Evolutionary conservation across 1,284 basidiomycete genomes (phyloP).

Genomic region (Ceratobasidium sp.): DNA sequence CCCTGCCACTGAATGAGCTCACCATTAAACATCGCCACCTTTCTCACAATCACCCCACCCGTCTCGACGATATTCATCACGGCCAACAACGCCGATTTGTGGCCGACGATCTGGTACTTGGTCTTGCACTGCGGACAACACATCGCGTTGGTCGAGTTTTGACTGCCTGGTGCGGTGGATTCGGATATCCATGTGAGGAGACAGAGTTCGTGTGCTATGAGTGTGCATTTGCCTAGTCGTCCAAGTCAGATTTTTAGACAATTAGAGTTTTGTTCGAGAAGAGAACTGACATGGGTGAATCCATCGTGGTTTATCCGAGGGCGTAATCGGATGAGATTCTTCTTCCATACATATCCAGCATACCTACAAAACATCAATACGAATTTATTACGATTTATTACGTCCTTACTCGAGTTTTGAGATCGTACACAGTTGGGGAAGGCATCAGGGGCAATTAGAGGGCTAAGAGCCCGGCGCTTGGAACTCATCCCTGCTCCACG

Average conservation of each 20-base stretch:
- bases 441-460: constrained; percentile 9
- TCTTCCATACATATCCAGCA: constrained; percentile 47
- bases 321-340: constrained; percentile 41
- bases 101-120: constrained; percentile 38
- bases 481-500: constrained; percentile 27
- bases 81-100: constrained; percentile 17
- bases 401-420: constrained; percentile 29
- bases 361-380: background rate
- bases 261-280: no score
- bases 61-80: constrained; percentile 36
- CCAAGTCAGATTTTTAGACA: background rate
- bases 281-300: constrained; percentile 29
- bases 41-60: constrained; percentile 30
- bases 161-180: constrained; percentile 35
- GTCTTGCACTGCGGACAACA: constrained; percentile 40
- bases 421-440: constrained; percentile 38
- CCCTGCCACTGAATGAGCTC: background rate
- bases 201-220: constrained; percentile 37
- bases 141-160: constrained; percentile 32
- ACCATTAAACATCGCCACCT: constrained; percentile 45
- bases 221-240: constrained; percentile 38
- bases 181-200: constrained; percentile 45
- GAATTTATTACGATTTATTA: background rate
- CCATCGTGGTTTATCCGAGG: constrained; percentile 43
- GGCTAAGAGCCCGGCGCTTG: constrained; percentile 25